phyloP scores from a whole-genome alignment of 140 eudicot genomes.

The Eryngium alpinum region DNA sequence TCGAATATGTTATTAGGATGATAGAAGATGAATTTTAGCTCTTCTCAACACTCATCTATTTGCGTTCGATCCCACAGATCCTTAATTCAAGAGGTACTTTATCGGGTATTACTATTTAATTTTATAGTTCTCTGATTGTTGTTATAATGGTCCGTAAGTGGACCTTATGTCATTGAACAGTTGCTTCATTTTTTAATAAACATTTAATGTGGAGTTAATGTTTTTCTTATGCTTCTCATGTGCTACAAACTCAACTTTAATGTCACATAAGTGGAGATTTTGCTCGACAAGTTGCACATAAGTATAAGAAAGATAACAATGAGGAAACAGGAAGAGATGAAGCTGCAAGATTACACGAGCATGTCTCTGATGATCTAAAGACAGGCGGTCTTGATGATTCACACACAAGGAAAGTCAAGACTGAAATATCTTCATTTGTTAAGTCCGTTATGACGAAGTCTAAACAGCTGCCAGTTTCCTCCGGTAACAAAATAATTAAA shows the following conservation, averaged over 20 bases:
- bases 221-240: background rate
- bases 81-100: conserved; percentile 74
- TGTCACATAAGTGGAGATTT: conserved; percentile 76
- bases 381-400: conserved; percentile 9
- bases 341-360: conserved; percentile 8
- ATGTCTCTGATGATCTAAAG: background rate
- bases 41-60: conserved; percentile 46
- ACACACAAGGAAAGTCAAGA: conserved; percentile 44
- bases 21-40: conserved; percentile 60
- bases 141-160: too few relatives aligned
- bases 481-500: conserved; percentile 25
- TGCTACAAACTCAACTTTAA: background rate
- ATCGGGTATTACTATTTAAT: background rate
- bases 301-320: conserved; percentile 34
- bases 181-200: too few relatives aligned
- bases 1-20: conserved; percentile 78
- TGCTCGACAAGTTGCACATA: conserved; percentile 58
- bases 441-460: conserved; percentile 81
- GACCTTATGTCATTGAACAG: background rate
- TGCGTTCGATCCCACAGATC: conserved; percentile 95
- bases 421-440: conserved; percentile 55
- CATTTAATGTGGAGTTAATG: background rate
- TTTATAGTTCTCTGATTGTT: background rate
- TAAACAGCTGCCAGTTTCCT: conserved; percentile 31
- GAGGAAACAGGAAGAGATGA: conserved; percentile 20